Conservation (phyloP, 2,329 filamentous ascomycete species). For the Acarospora socialis region DNA sequence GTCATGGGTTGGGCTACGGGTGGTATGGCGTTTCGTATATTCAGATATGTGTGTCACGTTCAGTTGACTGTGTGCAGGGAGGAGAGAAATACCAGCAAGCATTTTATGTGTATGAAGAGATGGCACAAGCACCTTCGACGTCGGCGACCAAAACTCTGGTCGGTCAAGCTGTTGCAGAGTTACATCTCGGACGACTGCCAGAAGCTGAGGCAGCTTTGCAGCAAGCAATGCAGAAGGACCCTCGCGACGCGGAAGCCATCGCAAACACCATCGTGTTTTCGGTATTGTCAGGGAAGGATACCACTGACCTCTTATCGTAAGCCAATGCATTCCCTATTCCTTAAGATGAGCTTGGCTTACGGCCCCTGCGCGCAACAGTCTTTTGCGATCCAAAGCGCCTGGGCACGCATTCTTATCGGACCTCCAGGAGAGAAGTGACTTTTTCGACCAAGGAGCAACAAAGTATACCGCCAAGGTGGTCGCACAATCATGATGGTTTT, state of each 20-base stretch:
- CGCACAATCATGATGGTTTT: too few relatives aligned
- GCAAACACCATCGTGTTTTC: constrained; percentile 73
- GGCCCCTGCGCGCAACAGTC: too few relatives aligned
- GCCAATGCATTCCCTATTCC: background rate
- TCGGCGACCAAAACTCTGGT: constrained; percentile 56
- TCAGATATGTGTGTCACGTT: background rate
- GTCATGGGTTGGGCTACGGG: constrained; percentile 80
- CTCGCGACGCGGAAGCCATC: constrained; percentile 57
- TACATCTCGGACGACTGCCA: constrained; percentile 76
- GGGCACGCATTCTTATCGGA: constrained; percentile 60
- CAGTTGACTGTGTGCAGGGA: constrained; percentile 40
- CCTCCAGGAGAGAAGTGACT: constrained; percentile 67
- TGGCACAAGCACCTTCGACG: constrained; percentile 73
- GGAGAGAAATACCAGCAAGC: constrained; percentile 92
- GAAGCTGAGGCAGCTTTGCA: constrained; percentile 81
- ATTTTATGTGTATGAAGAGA: constrained; percentile 95
- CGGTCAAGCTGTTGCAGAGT: constrained; percentile 77
- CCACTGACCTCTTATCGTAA: constrained; percentile 18
- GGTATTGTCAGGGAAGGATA: constrained; percentile 59
- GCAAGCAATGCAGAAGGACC: constrained; percentile 62
- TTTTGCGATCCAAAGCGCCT: constrained; percentile 40
- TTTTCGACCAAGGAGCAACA: constrained; percentile 72
- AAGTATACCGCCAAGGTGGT: constrained; percentile 81
- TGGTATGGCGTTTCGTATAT: constrained; percentile 40
- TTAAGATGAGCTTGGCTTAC: background rate